Conservation (phyloP, 1,139 yeast genomes). For the Insectozyma bohioensis region DNA sequence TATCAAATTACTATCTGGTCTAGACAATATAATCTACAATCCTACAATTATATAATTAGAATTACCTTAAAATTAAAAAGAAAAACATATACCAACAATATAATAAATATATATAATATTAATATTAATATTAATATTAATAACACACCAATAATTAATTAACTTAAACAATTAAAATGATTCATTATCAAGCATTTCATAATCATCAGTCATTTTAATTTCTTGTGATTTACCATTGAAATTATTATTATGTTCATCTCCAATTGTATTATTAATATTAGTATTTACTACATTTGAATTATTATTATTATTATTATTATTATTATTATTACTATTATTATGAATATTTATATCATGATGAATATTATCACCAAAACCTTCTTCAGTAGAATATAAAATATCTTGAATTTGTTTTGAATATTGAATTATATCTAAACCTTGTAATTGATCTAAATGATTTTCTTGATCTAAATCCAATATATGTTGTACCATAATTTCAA, state of each 20-base stretch:
- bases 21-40: too few species aligned
- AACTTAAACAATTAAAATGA: constrained; percentile 7
- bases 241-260: too few species aligned
- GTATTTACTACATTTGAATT: background rate
- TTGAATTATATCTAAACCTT: constrained; percentile 32
- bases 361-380: constrained; percentile 47
- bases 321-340: background rate
- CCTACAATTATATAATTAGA: too few species aligned
- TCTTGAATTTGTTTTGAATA: constrained; percentile 66
- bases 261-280: too few species aligned
- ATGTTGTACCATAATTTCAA: constrained; percentile 76
- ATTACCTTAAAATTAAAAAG: too few species aligned
- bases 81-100: too few species aligned
- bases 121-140: too few species aligned
- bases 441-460: constrained; percentile 27
- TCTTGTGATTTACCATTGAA: background rate
- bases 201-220: background rate
- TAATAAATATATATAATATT: too few species aligned
- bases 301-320: background rate
- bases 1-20: too few species aligned
- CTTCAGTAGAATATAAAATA: constrained; percentile 78
- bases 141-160: too few species aligned
- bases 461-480: constrained; percentile 46
- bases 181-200: constrained; percentile 10
- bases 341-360: constrained; percentile 4